Evolutionary conservation across 2,329 filamentous ascomycete genomes (phyloP), one percentile per base, ranked within the genome.

Genomic region (Ophiosphaerella herpotricha): DNA sequence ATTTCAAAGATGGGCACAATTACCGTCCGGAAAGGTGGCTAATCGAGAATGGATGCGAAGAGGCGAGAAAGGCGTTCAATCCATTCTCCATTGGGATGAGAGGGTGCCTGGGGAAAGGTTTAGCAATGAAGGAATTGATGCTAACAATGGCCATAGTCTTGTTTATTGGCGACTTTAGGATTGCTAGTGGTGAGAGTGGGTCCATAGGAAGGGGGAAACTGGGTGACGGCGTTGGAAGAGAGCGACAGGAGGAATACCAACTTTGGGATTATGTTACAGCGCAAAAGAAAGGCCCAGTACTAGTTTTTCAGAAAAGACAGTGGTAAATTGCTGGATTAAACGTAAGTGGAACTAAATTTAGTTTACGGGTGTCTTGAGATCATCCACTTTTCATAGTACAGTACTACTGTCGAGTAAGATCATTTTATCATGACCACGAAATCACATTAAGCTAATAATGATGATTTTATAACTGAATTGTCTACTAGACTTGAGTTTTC

Each of bases 201-300:
- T 52, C 43, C 8, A 18, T 43, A 16, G 54, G 44, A 2, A 54
- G 46, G 11, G 60, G 54, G 3, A 43, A 43, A 33, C 32, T 33
- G 23, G 41, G 41, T 9, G 35, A 24, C 46, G 48, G 39, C 31
- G 32, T 45, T 54, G 58, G 23, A 50, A 58, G 44, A 24, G 37
- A 53, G 31, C 39, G 52, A 31, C 24, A 14, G 9, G 46, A 42
- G 1, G 87, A 90, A 76, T 88, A 84, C 70, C 86, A 89, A 74
- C 70, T 89, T 45, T 72, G 79, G 35, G 87, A 90, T 66, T 85
- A 82, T 14, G 89, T 90, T 70, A 88, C 86, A 31, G 86, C 84
- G 55, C 74, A 81, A 57, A 90, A 89, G 75, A 79, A 87, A 57
- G 87, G 87, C 1, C 83, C 85, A 1, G 77, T 86, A 74, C 76